Evolutionary conservation across 1,284 basidiomycete genomes (phyloP).

Genomic region (Malassezia slooffiae): DNA sequence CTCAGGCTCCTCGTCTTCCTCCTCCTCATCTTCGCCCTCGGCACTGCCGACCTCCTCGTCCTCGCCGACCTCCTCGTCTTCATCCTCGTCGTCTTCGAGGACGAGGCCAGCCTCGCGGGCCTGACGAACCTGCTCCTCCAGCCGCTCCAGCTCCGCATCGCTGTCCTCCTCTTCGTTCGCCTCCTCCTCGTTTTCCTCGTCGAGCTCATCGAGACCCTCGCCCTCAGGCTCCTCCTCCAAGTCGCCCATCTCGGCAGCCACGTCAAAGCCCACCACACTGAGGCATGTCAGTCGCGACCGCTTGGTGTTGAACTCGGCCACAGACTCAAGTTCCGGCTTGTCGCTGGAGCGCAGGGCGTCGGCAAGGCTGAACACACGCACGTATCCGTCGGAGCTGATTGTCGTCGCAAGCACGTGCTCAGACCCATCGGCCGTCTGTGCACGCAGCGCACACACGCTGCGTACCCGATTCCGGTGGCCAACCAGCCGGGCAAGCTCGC

Average conservation of each 20-base stretch:
- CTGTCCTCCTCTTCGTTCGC: conserved; percentile 9
- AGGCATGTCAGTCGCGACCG: conserved; percentile 40
- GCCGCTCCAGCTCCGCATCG: conserved; percentile 15
- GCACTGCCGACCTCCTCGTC: conserved; percentile 21
- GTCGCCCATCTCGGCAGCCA: background rate
- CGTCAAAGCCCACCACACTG: conserved; percentile 28
- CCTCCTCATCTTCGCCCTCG: conserved; percentile 11
- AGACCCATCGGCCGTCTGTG: conserved; percentile 1
- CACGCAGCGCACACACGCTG: conserved; percentile 19
- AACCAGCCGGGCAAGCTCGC: conserved; percentile 27
- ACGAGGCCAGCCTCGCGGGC: conserved; percentile 11
- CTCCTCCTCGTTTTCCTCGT: conserved; percentile 17
- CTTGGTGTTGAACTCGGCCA: conserved; percentile 32
- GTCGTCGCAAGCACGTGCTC: conserved; percentile 20
- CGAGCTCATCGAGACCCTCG: background rate
- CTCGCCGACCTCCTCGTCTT: conserved; percentile 14
- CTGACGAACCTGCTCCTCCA: conserved; percentile 15
- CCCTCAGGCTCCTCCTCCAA: conserved; percentile 4
- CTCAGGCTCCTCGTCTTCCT: conserved; percentile 14
- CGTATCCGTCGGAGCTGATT: conserved; percentile 42
- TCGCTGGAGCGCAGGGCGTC: background rate
- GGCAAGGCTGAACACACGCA: conserved; percentile 36
- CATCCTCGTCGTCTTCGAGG: conserved; percentile 17
- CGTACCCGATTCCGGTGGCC: conserved; percentile 43
- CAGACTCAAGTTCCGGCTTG: conserved; percentile 16